Conservation (phyloP, 805 yeast genomes). For the Diddensiella santjacobensis region DNA sequence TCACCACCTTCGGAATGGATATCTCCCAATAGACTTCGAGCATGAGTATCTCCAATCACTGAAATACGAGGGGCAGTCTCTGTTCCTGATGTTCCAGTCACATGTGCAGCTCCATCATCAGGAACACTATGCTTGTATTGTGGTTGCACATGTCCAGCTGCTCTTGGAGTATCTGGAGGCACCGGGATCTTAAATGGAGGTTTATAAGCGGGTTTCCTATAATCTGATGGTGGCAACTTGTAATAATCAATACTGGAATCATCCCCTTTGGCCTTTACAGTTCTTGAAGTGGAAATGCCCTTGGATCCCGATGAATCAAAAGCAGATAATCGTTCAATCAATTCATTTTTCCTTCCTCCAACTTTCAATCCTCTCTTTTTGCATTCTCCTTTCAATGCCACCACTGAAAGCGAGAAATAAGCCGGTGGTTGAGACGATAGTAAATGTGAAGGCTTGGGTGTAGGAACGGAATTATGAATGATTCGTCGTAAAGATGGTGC, state of each 20-base stretch:
- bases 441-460: constrained; percentile 31
- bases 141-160: constrained; percentile 15
- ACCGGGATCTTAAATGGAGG: constrained; percentile 31
- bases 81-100: constrained; percentile 24
- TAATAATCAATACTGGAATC: constrained; percentile 36
- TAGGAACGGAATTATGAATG: constrained; percentile 25
- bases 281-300: constrained; percentile 22
- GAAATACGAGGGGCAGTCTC: constrained; percentile 19
- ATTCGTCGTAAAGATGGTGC: constrained; percentile 9
- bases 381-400: constrained; percentile 56
- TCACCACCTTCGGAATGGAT: constrained; percentile 15
- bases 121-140: constrained; percentile 16
- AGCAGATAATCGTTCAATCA: constrained; percentile 38
- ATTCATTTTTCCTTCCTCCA: constrained; percentile 58
- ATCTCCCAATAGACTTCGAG: constrained; percentile 30
- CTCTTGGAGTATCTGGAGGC: constrained; percentile 26
- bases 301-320: constrained; percentile 16
- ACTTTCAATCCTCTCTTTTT: constrained; percentile 56
- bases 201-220: constrained; percentile 6
- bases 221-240: constrained; percentile 27
- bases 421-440: constrained; percentile 26
- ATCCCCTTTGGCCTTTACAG: constrained; percentile 32
- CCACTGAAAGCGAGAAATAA: constrained; percentile 45
- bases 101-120: constrained; percentile 24
- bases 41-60: constrained; percentile 19